Conservation (phyloP, 495 filamentous ascomycete genomes). For the Hypoxylon fragiforme region DNA sequence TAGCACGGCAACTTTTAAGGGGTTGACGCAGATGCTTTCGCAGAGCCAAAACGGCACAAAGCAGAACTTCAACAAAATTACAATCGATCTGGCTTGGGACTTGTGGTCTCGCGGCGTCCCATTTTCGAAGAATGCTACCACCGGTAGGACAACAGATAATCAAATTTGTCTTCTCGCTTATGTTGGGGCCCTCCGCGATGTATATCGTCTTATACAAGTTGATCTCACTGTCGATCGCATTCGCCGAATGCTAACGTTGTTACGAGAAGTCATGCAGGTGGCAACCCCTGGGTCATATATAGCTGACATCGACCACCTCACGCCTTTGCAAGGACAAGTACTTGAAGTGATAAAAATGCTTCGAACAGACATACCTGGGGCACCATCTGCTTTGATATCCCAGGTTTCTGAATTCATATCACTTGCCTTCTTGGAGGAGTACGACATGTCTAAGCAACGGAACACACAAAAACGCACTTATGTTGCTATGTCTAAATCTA, state of each 20-base stretch:
- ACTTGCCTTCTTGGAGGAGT: constrained; percentile 60
- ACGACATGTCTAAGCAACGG: constrained; percentile 35
- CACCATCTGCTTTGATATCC: constrained; percentile 67
- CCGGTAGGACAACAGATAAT: constrained; percentile 60
- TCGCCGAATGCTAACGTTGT: constrained; percentile 62
- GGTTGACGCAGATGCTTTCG: constrained; percentile 67
- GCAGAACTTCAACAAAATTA: constrained; percentile 57
- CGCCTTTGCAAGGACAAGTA: constrained; percentile 73
- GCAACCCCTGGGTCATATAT: constrained; percentile 76
- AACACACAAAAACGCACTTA: constrained; percentile 65
- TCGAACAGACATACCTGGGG: constrained; percentile 66
- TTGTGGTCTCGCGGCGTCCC: constrained; percentile 72
- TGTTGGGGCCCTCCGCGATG: constrained; percentile 71
- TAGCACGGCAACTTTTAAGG: constrained; percentile 70
- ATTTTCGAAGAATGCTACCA: constrained; percentile 44
- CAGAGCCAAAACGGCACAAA: constrained; percentile 50
- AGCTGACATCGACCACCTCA: constrained; percentile 81
- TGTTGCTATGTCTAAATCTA: constrained; percentile 79
- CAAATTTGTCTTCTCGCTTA: constrained; percentile 81
- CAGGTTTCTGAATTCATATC: constrained; percentile 70
- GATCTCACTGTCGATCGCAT: constrained; percentile 64
- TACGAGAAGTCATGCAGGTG: constrained; percentile 57
- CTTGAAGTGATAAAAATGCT: constrained; percentile 72
- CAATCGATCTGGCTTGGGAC: constrained; percentile 67
- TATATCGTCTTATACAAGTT: constrained; percentile 76